Conservation (phyloP, 73 alveolate genomes). For the Uronychia setigera region DNA sequence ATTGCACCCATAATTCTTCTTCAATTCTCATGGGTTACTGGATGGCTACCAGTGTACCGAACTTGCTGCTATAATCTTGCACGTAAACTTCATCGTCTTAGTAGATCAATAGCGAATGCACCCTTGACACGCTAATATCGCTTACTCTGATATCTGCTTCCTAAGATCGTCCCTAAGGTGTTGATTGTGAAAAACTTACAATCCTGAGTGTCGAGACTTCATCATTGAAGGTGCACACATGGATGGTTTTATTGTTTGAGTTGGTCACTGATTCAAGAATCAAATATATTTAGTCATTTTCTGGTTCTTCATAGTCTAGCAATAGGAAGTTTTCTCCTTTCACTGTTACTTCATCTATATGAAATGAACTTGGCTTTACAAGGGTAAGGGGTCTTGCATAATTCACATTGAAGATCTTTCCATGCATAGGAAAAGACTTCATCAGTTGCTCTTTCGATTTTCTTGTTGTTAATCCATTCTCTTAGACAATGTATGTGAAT, state of each 20-base stretch:
- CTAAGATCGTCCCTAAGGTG: slow-evolving; percentile 78
- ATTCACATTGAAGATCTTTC: slow-evolving; percentile 34
- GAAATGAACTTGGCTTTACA: slow-evolving; percentile 7
- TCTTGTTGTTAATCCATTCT: slow-evolving; percentile 53
- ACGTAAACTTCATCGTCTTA: slow-evolving; percentile 38
- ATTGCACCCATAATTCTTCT: not conserved
- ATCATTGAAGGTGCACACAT: slow-evolving; percentile 22
- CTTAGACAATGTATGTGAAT: slow-evolving; percentile 60
- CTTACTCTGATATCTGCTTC: slow-evolving; percentile 82
- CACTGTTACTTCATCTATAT: slow-evolving; percentile 23
- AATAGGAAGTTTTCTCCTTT: slow-evolving; percentile 29
- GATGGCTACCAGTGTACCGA: slow-evolving; percentile 52
- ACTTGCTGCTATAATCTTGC: slow-evolving; percentile 46
- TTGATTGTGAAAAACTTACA: not conserved
- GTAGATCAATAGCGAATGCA: slow-evolving; percentile 64
- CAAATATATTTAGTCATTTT: slow-evolving; percentile 6
- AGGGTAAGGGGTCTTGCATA: slow-evolving; percentile 65
- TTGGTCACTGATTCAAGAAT: slow-evolving; percentile 28
- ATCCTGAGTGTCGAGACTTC: slow-evolving; percentile 1
- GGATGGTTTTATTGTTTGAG: slow-evolving; percentile 29
- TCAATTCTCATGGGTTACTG: not conserved
- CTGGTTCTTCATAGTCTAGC: slow-evolving; percentile 26
- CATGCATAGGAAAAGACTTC: slow-evolving; percentile 24
- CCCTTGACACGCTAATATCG: slow-evolving; percentile 86
- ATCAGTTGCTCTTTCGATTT: slow-evolving; percentile 23